phyloP scores from a whole-genome alignment of 805 yeast genomes.

The Starmerella geochares region DNA sequence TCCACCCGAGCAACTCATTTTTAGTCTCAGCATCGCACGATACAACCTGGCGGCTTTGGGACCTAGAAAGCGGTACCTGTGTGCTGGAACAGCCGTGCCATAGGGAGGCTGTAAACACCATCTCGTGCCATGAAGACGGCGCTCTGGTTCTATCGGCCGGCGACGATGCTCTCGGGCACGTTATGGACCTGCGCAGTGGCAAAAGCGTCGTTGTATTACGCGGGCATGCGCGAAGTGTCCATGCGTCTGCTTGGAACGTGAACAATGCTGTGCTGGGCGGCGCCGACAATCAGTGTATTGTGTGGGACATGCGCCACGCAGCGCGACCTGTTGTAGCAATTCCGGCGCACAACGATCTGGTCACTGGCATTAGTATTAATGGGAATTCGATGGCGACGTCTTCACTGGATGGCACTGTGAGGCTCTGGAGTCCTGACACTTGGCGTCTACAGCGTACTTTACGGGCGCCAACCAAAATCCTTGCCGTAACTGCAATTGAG shows the following conservation, averaged over 20 bases:
- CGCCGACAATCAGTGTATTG: slow-evolving; percentile 65
- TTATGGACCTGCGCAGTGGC: slow-evolving; percentile 87
- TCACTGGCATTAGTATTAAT: slow-evolving; percentile 45
- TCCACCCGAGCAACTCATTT: slow-evolving; percentile 53
- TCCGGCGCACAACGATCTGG: slow-evolving; percentile 51
- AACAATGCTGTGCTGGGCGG: slow-evolving; percentile 59
- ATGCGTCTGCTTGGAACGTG: slow-evolving; percentile 65
- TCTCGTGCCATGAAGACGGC: slow-evolving; percentile 57
- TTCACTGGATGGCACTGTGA: slow-evolving; percentile 53
- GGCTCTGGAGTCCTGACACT: slow-evolving; percentile 55
- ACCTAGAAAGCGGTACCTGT: slow-evolving; percentile 39
- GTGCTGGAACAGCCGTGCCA: slow-evolving; percentile 79
- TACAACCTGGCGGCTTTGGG: slow-evolving; percentile 85
- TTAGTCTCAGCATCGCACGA: slow-evolving; percentile 71
- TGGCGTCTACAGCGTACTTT: slow-evolving; percentile 53
- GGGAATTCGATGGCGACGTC: slow-evolving; percentile 34
- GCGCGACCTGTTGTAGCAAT: slow-evolving; percentile 38
- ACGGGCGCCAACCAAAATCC: slow-evolving; percentile 54
- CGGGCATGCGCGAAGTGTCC: slow-evolving; percentile 65
- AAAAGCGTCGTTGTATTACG: slow-evolving; percentile 45
- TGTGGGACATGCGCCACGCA: slow-evolving; percentile 72
- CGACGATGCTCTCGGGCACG: slow-evolving; percentile 54
- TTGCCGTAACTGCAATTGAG: slow-evolving; percentile 46
- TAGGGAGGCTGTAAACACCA: slow-evolving; percentile 53
- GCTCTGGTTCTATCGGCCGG: slow-evolving; percentile 68